These are phyloP conservation scores for Didymella pomorum DNA, from an alignment of 2,329 filamentous ascomycete species.

Conservation along the genomic window DNA sequence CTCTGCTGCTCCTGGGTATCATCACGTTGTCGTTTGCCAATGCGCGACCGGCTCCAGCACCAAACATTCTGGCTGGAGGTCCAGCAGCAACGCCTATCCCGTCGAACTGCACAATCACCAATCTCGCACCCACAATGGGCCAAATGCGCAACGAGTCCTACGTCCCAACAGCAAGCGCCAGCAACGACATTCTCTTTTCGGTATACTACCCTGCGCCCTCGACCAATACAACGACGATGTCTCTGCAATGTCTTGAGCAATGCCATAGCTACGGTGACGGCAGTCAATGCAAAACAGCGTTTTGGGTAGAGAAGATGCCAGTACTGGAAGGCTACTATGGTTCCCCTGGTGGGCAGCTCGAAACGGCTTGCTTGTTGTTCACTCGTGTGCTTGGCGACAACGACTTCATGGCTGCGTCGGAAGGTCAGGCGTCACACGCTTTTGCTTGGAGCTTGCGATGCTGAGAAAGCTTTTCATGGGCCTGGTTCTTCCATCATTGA, in stretches of 20 bases:
- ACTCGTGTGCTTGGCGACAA: background rate
- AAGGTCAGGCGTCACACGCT: background rate
- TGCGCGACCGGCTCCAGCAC: background rate
- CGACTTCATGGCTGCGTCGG: background rate
- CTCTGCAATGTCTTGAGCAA: conserved; percentile 48
- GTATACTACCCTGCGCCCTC: conserved; percentile 46
- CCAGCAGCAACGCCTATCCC: conserved; percentile 47
- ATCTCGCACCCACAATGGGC: conserved; percentile 28
- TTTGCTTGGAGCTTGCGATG: background rate
- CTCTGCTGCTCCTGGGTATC: background rate
- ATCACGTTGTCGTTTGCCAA: background rate
- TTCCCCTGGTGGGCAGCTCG: background rate
- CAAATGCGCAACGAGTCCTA: conserved; percentile 24
- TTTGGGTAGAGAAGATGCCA: conserved; percentile 46
- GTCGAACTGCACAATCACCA: conserved; percentile 46
- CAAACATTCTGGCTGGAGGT: conserved; percentile 43
- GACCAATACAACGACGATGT: conserved; percentile 39
- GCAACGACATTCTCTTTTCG: conserved; percentile 36
- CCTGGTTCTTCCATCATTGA: background rate
- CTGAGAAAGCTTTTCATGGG: background rate
- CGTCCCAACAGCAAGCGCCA: conserved; percentile 31
- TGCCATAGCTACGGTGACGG: conserved; percentile 52
- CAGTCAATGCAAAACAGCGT: conserved; percentile 48
- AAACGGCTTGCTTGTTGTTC: background rate
- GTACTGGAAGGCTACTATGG: background rate